phyloP scores from a whole-genome alignment of 163 green algal genomes.

The Scenedesmus sp. region DNA sequence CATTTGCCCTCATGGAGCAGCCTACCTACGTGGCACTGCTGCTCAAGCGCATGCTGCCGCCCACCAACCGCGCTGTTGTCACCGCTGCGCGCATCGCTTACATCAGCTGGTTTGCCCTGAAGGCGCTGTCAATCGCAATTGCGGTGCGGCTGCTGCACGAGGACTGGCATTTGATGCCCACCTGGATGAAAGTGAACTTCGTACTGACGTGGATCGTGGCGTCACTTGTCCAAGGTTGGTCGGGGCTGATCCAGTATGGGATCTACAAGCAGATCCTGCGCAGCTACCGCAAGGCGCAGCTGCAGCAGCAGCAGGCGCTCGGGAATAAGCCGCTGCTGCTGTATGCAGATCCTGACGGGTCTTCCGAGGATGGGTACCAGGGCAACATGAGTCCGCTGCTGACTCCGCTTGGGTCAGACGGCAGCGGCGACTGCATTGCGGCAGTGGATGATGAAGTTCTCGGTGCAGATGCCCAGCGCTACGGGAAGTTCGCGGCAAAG shows the following conservation, averaged over 20 bases:
- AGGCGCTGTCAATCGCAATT: constrained; percentile 7
- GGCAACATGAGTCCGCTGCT: not conserved
- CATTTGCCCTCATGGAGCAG: constrained; percentile 48
- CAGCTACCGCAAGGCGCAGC: not conserved
- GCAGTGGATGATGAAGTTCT: not conserved
- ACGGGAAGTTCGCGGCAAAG: not conserved
- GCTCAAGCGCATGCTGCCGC: constrained; percentile 46
- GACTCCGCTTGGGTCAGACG: not conserved
- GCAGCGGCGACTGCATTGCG: constrained; percentile 24
- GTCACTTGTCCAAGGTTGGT: constrained; percentile 27
- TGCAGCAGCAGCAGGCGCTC: not conserved
- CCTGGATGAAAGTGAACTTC: constrained; percentile 32
- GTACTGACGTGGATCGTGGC: constrained; percentile 27
- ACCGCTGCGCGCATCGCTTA: not conserved
- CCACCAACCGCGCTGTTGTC: not conserved
- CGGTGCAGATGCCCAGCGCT: not conserved
- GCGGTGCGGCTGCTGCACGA: not conserved
- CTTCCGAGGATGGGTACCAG: not conserved
- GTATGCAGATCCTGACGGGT: not conserved
- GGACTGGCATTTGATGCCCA: constrained; percentile 48
- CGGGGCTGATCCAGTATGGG: constrained; percentile 31
- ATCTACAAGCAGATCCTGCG: constrained; percentile 36
- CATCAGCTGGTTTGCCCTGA: constrained; percentile 43
- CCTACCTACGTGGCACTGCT: constrained; percentile 50
- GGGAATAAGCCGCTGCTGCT: not conserved